These are phyloP conservation scores for Kwoniella sp. DNA, from an alignment of 768 basidiomycete species.

Conservation along the genomic window DNA sequence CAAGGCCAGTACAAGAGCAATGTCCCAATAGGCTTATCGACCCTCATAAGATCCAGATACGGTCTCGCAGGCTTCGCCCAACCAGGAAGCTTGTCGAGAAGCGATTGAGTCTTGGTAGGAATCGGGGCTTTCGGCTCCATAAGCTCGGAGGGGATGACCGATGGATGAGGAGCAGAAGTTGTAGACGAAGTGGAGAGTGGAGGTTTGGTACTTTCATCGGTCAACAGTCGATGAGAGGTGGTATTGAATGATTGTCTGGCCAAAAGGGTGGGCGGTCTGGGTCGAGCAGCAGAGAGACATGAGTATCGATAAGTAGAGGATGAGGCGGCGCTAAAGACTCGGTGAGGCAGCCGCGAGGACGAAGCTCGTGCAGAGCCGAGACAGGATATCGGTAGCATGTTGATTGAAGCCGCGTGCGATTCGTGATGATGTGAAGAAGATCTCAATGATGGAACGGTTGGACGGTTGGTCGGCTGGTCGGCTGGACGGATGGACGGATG, in stretches of 20 bases:
- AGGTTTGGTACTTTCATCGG: background rate
- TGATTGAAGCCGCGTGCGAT: too few species aligned
- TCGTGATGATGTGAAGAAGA: too few species aligned
- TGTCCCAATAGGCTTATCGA: conserved; percentile 96
- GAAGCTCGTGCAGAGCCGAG: too few species aligned
- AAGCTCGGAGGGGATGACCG: conserved; percentile 11
- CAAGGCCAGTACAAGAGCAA: conserved; percentile 91
- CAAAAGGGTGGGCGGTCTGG: too few species aligned
- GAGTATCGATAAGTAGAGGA: conserved; percentile 2
- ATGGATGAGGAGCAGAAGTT: conserved; percentile 4
- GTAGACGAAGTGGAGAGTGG: background rate
- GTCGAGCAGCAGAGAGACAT: background rate
- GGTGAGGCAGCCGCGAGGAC: too few species aligned
- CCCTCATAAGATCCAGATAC: conserved; percentile 80
- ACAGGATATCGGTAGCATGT: too few species aligned
- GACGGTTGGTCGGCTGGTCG: too few species aligned
- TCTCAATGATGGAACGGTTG: too few species aligned
- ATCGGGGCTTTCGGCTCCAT: conserved; percentile 9
- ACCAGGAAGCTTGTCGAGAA: conserved; percentile 39
- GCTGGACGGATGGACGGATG: too few species aligned
- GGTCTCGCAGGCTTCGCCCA: conserved; percentile 59
- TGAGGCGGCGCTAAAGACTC: too few species aligned
- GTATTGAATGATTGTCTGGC: too few species aligned
- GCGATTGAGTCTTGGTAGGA: conserved; percentile 14
- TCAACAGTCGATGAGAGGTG: background rate